These are phyloP conservation scores for Lactarius psammicola DNA, from an alignment of 768 basidiomycete species.

Conservation along the genomic window DNA sequence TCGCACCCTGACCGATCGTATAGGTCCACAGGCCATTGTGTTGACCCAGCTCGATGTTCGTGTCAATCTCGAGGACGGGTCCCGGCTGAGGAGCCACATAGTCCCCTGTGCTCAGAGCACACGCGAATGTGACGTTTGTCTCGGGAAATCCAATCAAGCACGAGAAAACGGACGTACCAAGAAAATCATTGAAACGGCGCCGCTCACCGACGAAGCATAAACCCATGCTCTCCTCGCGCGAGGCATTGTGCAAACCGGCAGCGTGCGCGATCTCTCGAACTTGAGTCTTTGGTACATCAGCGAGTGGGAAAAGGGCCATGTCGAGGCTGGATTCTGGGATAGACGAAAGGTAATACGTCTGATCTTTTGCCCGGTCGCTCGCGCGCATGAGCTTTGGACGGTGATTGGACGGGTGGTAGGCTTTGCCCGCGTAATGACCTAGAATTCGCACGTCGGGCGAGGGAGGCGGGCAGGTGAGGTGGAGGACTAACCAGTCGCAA, in stretches of 20 bases:
- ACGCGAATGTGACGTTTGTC: not conserved
- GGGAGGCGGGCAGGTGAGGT: not conserved
- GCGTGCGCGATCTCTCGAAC: constrained; percentile 70
- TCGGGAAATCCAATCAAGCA: not conserved
- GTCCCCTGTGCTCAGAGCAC: constrained; percentile 57
- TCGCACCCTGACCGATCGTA: constrained; percentile 82
- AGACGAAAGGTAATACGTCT: constrained; percentile 87
- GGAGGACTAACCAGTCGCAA: constrained; percentile 68
- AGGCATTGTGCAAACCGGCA: constrained; percentile 66
- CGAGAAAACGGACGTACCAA: constrained; percentile 48
- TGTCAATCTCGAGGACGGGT: constrained; percentile 56
- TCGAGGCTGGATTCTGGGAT: constrained; percentile 63
- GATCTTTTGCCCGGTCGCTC: constrained; percentile 72
- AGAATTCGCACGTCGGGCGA: not conserved
- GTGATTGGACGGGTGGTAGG: constrained; percentile 29
- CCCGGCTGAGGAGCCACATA: constrained; percentile 75
- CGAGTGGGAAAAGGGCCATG: constrained; percentile 79
- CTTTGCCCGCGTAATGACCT: constrained; percentile 90
- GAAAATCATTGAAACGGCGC: constrained; percentile 65
- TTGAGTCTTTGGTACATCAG: constrained; percentile 58
- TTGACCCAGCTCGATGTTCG: constrained; percentile 51
- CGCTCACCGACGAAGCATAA: constrained; percentile 92
- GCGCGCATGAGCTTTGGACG: constrained; percentile 43
- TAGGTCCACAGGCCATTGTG: constrained; percentile 83
- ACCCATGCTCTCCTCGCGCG: constrained; percentile 85